Conservation (phyloP, 192 early-diverging fungal genomes). For the Neocallimastix lanati region DNA sequence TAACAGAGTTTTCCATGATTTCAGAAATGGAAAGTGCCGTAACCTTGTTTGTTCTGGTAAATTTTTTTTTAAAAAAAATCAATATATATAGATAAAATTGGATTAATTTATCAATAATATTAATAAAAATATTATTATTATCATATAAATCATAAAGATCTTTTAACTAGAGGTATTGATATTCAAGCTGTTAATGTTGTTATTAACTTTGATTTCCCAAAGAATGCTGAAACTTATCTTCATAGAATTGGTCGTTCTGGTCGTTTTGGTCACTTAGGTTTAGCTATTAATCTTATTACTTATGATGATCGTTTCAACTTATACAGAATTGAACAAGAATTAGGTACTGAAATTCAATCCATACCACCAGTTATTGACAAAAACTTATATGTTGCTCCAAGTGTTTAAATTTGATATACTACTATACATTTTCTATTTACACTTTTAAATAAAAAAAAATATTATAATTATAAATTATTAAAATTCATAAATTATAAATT, state of each 20-base stretch:
- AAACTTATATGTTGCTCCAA: conserved; percentile 1
- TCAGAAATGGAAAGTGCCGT: conserved; percentile 90
- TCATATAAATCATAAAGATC: conserved; percentile 28
- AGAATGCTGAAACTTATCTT: conserved; percentile 96
- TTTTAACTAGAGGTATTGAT: conserved; percentile 95
- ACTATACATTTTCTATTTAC: too few relatives aligned
- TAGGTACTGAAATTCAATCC: conserved; percentile 94
- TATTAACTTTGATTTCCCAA: conserved; percentile 99
- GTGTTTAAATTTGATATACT: background rate
- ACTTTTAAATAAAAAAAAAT: too few relatives aligned
- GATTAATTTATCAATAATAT: too few relatives aligned
- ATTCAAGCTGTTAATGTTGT: conserved; percentile 99
- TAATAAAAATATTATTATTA: background rate
- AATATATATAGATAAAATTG: too few relatives aligned
- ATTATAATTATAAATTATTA: background rate
- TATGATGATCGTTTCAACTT: conserved; percentile 95
- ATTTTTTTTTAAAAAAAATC: background rate
- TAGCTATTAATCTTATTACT: conserved; percentile 96
- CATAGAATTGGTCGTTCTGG: conserved; percentile 97
- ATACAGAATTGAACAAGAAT: conserved; percentile 94
- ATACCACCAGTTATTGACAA: conserved; percentile 96
- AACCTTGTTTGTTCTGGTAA: conserved; percentile 89
- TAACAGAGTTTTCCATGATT: conserved; percentile 99
- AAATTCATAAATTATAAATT: background rate
- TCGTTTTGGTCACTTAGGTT: conserved; percentile 83